phyloP scores from a whole-genome alignment of 352 stramenopile species.

The Pythium folliculosum region DNA sequence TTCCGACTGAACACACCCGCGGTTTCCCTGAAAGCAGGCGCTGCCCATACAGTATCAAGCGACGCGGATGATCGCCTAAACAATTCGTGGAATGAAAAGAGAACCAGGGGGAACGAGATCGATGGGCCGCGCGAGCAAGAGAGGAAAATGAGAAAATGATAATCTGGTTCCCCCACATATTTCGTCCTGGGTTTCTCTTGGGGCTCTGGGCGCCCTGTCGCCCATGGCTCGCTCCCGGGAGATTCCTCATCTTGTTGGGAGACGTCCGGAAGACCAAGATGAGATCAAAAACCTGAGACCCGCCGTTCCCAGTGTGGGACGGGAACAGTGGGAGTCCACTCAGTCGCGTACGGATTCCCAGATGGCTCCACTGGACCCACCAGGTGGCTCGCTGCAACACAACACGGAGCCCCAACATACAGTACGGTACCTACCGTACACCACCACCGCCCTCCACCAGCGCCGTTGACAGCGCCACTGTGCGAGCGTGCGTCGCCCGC shows the following conservation, averaged over 20 bases:
- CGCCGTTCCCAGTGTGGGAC: not conserved
- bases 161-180: no score
- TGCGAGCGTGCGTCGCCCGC: not conserved
- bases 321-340: slow-evolving; percentile 13
- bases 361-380: slow-evolving; percentile 34
- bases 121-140: no score
- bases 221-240: not conserved
- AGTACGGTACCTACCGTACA: no score
- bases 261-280: not conserved
- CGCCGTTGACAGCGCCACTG: not conserved
- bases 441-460: no score
- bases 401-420: not conserved
- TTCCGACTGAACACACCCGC: not conserved
- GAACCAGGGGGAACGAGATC: no score
- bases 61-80: no score
- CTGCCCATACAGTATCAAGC: not conserved
- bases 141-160: no score
- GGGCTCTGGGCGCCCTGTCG: not conserved
- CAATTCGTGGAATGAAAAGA: no score
- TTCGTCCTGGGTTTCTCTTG: not conserved
- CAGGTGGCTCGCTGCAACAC: slow-evolving; percentile 19
- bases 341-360: slow-evolving; percentile 22
- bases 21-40: slow-evolving; percentile 19
- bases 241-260: slow-evolving; percentile 5
- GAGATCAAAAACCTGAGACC: slow-evolving; percentile 7